Percentiles rank a stretch among this genome's conserved stretches.
phyloP scores from a whole-genome alignment of 2,329 filamentous ascomycete species.

The Nemania abortiva region DNA sequence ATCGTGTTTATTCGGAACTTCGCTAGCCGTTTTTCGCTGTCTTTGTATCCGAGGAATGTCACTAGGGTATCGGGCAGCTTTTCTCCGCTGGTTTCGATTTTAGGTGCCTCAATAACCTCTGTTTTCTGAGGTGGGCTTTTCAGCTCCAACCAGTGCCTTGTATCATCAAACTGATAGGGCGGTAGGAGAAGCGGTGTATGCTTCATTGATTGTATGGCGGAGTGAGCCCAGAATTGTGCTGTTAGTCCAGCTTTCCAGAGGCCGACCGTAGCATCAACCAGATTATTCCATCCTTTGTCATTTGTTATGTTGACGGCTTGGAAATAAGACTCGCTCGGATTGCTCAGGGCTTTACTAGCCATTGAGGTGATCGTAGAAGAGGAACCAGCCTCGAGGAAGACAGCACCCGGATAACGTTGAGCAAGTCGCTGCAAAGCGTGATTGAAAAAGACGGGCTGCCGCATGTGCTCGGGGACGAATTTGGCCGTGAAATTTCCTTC shows the following conservation, averaged over 20 bases:
- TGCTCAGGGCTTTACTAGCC: conserved; percentile 45
- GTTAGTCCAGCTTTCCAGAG: conserved; percentile 58
- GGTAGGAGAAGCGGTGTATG: conserved; percentile 51
- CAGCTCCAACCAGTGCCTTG: conserved; percentile 55
- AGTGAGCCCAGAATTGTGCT: conserved; percentile 56
- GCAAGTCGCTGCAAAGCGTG: conserved; percentile 57
- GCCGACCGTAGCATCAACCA: conserved; percentile 46
- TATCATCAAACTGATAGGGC: conserved; percentile 59
- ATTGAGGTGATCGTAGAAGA: conserved; percentile 53
- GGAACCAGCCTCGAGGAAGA: conserved; percentile 60
- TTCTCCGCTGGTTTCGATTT: conserved; percentile 11
- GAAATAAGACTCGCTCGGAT: conserved; percentile 29
- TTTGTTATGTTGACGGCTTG: conserved; percentile 43
- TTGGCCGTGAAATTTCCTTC: conserved; percentile 13
- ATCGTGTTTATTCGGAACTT: conserved; percentile 59
- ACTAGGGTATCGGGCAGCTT: conserved; percentile 39
- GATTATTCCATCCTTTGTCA: conserved; percentile 29
- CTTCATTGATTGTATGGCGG: conserved; percentile 42
- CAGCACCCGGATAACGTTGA: conserved; percentile 42
- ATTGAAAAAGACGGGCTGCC: conserved; percentile 59
- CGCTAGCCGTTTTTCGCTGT: conserved; percentile 40
- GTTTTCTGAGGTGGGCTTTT: conserved; percentile 37
- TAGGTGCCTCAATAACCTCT: conserved; percentile 10
- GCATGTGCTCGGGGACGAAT: conserved; percentile 54
- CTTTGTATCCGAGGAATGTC: conserved; percentile 50